Percentiles rank a stretch among this genome's conserved stretches.
phyloP scores from a whole-genome alignment of 768 basidiomycete species.

The Fibroporia radiculosa region DNA sequence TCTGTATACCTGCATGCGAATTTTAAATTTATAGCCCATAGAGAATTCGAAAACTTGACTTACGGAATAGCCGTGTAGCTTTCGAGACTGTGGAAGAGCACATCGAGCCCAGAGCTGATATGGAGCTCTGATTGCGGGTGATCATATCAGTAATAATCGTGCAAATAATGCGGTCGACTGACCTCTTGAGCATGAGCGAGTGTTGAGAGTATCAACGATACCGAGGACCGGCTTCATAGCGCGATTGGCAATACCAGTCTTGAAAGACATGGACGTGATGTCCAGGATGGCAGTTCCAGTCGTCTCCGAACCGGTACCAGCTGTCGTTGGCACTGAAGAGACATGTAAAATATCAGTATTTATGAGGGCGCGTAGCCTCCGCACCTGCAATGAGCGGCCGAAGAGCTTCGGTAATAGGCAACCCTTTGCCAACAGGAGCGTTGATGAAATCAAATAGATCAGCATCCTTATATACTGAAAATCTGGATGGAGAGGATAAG shows the following conservation, averaged over 20 bases:
- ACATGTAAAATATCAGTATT: not conserved
- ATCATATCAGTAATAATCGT: not conserved
- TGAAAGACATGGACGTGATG: conserved; percentile 87
- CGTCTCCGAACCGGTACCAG: conserved; percentile 90
- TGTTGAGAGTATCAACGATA: conserved; percentile 82
- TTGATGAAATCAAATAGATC: conserved; percentile 97
- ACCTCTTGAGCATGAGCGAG: conserved; percentile 69
- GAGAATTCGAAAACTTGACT: conserved; percentile 18
- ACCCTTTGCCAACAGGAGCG: conserved; percentile 89
- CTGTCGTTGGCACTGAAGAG: conserved; percentile 54
- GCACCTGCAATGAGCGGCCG: conserved; percentile 78
- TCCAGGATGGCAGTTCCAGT: conserved; percentile 93
- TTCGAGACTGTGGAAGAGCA: conserved; percentile 93
- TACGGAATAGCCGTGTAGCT: conserved; percentile 92
- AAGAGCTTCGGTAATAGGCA: conserved; percentile 67
- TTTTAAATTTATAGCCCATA: not conserved
- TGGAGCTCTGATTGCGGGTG: conserved; percentile 54
- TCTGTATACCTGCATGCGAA: conserved; percentile 63
- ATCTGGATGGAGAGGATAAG: conserved; percentile 35
- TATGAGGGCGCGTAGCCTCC: conserved; percentile 9
- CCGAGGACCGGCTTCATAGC: conserved; percentile 85
- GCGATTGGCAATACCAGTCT: conserved; percentile 92
- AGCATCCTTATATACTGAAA: conserved; percentile 85
- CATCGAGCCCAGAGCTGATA: conserved; percentile 91
- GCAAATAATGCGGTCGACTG: not conserved